Evolutionary conservation across 2,329 filamentous ascomycete genomes (phyloP).

Genomic region (Pestalotiopsis fici): DNA sequence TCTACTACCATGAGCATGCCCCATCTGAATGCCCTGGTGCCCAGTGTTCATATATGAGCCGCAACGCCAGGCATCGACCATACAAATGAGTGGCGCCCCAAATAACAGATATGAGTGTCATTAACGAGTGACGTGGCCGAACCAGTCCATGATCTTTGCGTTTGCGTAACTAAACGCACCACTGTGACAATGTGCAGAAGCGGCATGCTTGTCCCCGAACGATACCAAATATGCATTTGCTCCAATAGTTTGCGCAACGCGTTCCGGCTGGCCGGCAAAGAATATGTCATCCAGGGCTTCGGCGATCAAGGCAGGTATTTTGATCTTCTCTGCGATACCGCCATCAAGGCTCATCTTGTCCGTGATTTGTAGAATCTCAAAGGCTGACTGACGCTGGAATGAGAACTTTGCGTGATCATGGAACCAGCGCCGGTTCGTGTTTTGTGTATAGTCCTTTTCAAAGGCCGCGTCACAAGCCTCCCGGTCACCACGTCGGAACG

Average conservation of each 20-base stretch:
- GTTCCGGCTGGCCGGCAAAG: slow-evolving; percentile 11
- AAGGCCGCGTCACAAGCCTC: slow-evolving; percentile 15
- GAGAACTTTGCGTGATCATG: slow-evolving; percentile 35
- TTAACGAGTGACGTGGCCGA: neutral
- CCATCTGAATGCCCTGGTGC: neutral
- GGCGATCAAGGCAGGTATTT: slow-evolving; percentile 26
- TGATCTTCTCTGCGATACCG: slow-evolving; percentile 17
- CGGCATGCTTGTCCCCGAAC: neutral
- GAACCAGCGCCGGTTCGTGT: slow-evolving; percentile 27
- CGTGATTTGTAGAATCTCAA: slow-evolving; percentile 15
- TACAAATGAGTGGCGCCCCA: too few species aligned
- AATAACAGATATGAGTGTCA: neutral
- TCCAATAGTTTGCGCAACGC: neutral
- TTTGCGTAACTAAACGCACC: neutral
- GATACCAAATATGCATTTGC: neutral
- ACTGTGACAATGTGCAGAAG: neutral
- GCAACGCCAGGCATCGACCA: neutral
- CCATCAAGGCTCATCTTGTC: slow-evolving; percentile 16
- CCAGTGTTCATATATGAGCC: neutral
- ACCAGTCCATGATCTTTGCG: neutral
- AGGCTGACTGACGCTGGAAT: slow-evolving; percentile 30
- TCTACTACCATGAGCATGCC: too few species aligned
- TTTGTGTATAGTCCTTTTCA: neutral
- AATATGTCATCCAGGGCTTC: slow-evolving; percentile 24
- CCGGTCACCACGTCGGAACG: slow-evolving; percentile 17